Evolutionary conservation across 176 grass and related monocot genomes (phyloP).

Genomic region (Rhynchospora pubera): DNA sequence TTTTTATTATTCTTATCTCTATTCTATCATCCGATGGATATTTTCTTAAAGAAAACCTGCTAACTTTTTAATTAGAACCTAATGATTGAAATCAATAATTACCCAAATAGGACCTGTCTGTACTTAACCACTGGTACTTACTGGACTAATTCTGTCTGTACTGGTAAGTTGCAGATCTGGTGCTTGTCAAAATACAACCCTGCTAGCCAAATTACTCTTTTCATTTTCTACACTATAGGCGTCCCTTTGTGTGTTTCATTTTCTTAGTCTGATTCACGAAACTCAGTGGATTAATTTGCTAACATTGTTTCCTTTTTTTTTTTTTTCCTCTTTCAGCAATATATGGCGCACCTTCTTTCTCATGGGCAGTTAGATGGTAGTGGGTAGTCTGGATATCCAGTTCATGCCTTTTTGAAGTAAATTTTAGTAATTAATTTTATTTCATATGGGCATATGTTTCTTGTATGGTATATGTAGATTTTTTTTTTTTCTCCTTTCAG

Average conservation of each 20-base stretch:
- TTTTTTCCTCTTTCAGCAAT: conserved; percentile 65
- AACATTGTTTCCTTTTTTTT: background rate
- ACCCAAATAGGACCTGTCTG: background rate
- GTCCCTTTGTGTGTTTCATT: background rate
- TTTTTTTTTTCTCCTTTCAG: background rate
- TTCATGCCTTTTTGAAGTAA: background rate
- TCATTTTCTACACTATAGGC: background rate
- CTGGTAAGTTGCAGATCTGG: background rate
- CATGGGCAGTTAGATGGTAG: conserved; percentile 63
- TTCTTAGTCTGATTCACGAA: background rate
- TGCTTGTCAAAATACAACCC: background rate
- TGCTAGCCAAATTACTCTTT: background rate
- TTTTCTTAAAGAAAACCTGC: background rate
- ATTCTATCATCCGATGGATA: background rate
- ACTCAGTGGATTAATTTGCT: background rate
- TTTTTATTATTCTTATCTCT: background rate
- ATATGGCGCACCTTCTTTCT: conserved; percentile 80
- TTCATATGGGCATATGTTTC: background rate
- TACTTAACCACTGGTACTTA: background rate
- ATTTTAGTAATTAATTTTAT: background rate
- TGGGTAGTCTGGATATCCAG: conserved; percentile 20
- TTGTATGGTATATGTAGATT: background rate
- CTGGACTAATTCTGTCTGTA: background rate
- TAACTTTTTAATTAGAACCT: background rate
- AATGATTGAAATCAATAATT: background rate